These are phyloP conservation scores for Salix exigua DNA, from an alignment of 345 rosid genomes.

Conservation along the genomic window DNA sequence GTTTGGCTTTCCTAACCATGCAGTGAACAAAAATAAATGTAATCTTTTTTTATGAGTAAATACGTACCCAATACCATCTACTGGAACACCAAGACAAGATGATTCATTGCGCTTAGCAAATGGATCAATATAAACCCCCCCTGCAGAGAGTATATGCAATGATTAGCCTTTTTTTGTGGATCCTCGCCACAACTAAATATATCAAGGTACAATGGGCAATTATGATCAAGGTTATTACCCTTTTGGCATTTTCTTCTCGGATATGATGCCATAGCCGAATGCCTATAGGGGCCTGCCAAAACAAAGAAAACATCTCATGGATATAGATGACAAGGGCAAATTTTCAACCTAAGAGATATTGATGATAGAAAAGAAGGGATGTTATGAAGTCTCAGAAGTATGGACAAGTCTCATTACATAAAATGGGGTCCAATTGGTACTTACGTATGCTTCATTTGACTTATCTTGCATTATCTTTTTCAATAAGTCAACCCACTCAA, in stretches of 20 bases:
- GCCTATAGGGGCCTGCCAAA: conserved; percentile 80
- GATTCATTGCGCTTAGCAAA: conserved; percentile 50
- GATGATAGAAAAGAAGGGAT: not conserved
- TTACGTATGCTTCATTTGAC: no score
- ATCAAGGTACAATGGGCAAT: not conserved
- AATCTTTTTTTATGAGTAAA: conserved; percentile 4
- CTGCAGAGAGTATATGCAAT: conserved; percentile 32
- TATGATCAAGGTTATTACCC: conserved; percentile 33
- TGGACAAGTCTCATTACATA: no score
- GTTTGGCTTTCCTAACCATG: not conserved
- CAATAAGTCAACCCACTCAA: not conserved
- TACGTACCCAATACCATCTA: conserved; percentile 84
- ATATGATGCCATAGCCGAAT: conserved; percentile 54
- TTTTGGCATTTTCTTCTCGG: conserved; percentile 57
- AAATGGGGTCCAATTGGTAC: no score
- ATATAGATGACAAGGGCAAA: not conserved
- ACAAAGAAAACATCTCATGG: conserved; percentile 7
- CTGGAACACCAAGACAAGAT: conserved; percentile 72
- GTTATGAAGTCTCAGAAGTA: not conserved
- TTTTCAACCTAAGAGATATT: not conserved
- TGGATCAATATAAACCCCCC: conserved; percentile 51
- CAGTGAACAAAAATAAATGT: not conserved
- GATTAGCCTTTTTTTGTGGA: not conserved
- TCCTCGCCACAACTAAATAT: not conserved
- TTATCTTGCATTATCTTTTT: no score